These are phyloP conservation scores for Buddleja alternifolia DNA, from an alignment of 257 asterid genomes.

Conservation along the genomic window DNA sequence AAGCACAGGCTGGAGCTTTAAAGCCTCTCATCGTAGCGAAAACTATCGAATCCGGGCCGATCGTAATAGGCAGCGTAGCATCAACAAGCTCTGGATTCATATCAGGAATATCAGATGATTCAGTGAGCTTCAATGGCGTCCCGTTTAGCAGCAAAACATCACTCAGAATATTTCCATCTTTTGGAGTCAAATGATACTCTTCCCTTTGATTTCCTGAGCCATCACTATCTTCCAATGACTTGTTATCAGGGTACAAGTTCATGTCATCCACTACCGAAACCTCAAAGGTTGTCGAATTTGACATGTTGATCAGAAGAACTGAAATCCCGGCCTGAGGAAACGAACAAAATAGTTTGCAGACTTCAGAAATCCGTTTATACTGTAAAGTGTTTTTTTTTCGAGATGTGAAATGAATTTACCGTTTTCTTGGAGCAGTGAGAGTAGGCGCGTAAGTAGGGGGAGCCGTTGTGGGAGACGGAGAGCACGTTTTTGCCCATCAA, in stretches of 20 bases:
- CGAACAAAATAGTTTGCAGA: background rate
- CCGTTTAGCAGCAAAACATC: constrained; percentile 70
- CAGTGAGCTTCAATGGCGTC: constrained; percentile 63
- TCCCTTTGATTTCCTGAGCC: constrained; percentile 40
- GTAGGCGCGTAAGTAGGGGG: constrained; percentile 65
- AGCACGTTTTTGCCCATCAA: constrained; percentile 82
- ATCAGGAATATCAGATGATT: constrained; percentile 52
- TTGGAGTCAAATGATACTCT: constrained; percentile 80
- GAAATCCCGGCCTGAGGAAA: constrained; percentile 53
- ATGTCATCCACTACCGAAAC: constrained; percentile 42
- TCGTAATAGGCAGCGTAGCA: constrained; percentile 45
- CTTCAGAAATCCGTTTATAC: background rate
- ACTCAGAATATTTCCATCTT: constrained; percentile 67
- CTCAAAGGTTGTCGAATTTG: constrained; percentile 60
- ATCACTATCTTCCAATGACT: too few species aligned
- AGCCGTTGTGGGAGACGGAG: constrained; percentile 50
- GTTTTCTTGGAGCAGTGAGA: constrained; percentile 71
- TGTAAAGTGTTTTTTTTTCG: too few species aligned
- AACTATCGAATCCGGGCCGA: constrained; percentile 65
- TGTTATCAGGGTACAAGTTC: constrained; percentile 23
- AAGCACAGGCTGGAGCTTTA: constrained; percentile 74
- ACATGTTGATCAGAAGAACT: constrained; percentile 71
- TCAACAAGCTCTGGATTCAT: constrained; percentile 55
- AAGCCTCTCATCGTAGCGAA: constrained; percentile 59
- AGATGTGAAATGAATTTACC: constrained; percentile 37